Conservation (phyloP, 2,329 filamentous ascomycete species). For the Colletotrichum incanum region DNA sequence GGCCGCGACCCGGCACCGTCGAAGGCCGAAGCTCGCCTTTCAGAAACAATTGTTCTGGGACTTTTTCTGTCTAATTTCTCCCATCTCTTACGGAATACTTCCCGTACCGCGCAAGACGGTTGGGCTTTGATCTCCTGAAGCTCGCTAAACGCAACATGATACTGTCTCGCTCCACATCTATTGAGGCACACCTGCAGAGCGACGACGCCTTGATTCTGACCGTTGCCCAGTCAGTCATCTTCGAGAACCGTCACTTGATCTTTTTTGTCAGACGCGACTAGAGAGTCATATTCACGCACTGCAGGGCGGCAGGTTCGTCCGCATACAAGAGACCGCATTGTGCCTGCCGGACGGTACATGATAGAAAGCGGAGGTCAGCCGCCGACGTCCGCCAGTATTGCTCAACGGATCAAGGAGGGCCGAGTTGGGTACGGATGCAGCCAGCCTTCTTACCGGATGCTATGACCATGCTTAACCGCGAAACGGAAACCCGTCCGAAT, state of each 20-base stretch:
- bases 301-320: slow-evolving; percentile 4
- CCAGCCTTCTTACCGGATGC: slow-evolving; percentile 33
- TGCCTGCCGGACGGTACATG: not conserved
- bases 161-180: not conserved
- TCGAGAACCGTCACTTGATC: not conserved
- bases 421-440: slow-evolving; percentile 42
- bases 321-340: not conserved
- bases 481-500: slow-evolving; percentile 39
- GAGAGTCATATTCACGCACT: not conserved
- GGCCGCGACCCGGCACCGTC: slow-evolving; percentile 7
- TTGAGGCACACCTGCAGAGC: not conserved
- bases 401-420: slow-evolving; percentile 29
- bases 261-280: not conserved
- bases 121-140: not conserved
- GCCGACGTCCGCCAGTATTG: slow-evolving; percentile 19
- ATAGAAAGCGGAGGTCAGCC: slow-evolving; percentile 24
- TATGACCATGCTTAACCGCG: slow-evolving; percentile 30
- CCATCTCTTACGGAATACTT: not conserved
- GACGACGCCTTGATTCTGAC: not conserved
- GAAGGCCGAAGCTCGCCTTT: not conserved
- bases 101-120: not conserved
- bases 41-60: not conserved
- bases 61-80: not conserved
- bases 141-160: not conserved
- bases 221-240: not conserved